Evolutionary conservation across 116 monocot species (phyloP).

Genomic region (Phalaenopsis hybrid): DNA sequence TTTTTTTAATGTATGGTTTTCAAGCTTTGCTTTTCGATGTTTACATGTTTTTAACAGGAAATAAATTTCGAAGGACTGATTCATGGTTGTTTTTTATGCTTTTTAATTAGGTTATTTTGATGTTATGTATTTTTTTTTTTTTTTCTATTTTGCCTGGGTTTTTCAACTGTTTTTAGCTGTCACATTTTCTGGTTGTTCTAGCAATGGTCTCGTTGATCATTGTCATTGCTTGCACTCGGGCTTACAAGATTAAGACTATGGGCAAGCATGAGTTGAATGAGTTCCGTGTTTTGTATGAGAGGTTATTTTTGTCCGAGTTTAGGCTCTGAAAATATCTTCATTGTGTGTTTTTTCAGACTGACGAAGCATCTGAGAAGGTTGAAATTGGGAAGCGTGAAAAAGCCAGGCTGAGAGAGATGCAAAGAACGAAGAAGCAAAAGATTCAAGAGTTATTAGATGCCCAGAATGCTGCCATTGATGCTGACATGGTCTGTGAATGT

Average conservation of each 20-base stretch:
- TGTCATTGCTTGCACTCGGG: not conserved
- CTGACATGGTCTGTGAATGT: constrained; percentile 69
- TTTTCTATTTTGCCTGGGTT: not conserved
- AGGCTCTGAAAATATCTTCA: not conserved
- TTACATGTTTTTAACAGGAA: not conserved
- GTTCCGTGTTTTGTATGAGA: not conserved
- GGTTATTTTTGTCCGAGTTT: not conserved
- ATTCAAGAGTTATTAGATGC: constrained; percentile 75
- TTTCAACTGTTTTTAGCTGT: not conserved
- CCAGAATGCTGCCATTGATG: constrained; percentile 92
- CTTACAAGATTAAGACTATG: not conserved
- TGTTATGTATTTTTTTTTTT: not conserved
- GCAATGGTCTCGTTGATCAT: not conserved
- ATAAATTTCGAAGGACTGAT: not conserved
- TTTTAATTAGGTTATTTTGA: not conserved
- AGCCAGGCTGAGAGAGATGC: constrained; percentile 77
- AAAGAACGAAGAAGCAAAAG: constrained; percentile 83
- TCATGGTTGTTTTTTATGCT: not conserved
- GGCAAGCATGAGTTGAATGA: not conserved
- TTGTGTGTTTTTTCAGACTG: constrained; percentile 26
- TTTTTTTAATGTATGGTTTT: not conserved
- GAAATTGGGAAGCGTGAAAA: constrained; percentile 69
- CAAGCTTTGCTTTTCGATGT: not conserved
- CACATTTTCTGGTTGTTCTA: not conserved
- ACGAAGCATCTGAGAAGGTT: constrained; percentile 18